Evolutionary conservation across 495 filamentous ascomycete species (phyloP).

Genomic region (Filosporella fistucella): DNA sequence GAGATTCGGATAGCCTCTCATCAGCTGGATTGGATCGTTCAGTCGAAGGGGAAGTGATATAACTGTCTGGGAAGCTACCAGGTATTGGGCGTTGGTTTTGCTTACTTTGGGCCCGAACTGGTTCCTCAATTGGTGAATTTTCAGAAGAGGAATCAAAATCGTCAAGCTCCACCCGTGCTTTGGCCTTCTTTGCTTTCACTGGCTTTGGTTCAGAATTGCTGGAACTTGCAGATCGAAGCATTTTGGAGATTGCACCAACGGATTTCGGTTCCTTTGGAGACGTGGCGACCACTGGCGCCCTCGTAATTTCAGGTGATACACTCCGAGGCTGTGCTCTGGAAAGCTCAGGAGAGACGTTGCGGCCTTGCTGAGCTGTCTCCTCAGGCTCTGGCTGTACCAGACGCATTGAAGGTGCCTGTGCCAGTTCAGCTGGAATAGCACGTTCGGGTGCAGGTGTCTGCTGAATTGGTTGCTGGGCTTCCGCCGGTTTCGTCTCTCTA

Average conservation of each 20-base stretch:
- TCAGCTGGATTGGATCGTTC: slow-evolving; percentile 21
- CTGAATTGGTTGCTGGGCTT: too few relatives aligned
- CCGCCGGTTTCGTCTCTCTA: slow-evolving; percentile 32
- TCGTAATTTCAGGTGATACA: slow-evolving; percentile 18
- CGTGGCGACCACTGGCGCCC: slow-evolving; percentile 5
- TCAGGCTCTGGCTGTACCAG: slow-evolving; percentile 51
- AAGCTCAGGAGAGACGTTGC: slow-evolving; percentile 23
- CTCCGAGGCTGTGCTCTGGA: slow-evolving; percentile 29
- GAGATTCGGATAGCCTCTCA: slow-evolving; percentile 69
- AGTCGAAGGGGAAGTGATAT: slow-evolving; percentile 26
- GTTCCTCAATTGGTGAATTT: slow-evolving; percentile 29
- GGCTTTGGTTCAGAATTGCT: slow-evolving; percentile 38
- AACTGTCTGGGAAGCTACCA: slow-evolving; percentile 35
- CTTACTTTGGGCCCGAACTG: slow-evolving; percentile 21
- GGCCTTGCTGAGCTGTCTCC: slow-evolving; percentile 25
- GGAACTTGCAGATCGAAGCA: slow-evolving; percentile 25
- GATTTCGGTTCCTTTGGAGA: slow-evolving; percentile 19
- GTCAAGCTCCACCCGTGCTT: slow-evolving; percentile 41
- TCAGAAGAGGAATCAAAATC: slow-evolving; percentile 43
- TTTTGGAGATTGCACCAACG: slow-evolving; percentile 27
- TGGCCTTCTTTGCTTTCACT: slow-evolving; percentile 46
- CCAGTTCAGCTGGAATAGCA: slow-evolving; percentile 28
- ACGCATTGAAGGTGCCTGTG: slow-evolving; percentile 50
- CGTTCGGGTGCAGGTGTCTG: slow-evolving; percentile 21
- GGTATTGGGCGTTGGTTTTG: slow-evolving; percentile 24